Base-by-base conservation (phyloP, 1,139 yeast species). In the Meyerozyma guilliermondii region DNA sequence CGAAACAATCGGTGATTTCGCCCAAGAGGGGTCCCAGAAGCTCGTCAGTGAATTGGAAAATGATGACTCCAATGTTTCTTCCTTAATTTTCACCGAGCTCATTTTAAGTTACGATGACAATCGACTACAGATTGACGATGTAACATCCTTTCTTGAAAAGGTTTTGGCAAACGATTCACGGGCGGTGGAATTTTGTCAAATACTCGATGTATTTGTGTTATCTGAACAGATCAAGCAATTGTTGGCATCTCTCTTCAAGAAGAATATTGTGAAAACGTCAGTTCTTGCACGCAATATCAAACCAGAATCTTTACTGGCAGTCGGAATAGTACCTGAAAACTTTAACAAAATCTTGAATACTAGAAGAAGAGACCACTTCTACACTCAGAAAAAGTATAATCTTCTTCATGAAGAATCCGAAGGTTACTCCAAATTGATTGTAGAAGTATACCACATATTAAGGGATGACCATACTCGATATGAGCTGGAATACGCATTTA, bases 401-500 rank as follows among this genome's bases (percentile, higher is more conserved):
- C 63, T 89, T 26, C 55, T 87, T n/a, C 78, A 81, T 43, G 97
- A 91, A 60, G 86, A 86, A 50, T 66, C 81, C 13, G 92, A 84
- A 57, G 98, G 98, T 1, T 92, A 79, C 61, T 64, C 95, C 13
- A 82, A 83, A 53, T 65, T 87, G 31, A 62, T 82, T 0, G 74
- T 74, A 7, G 80, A 82, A 45, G 49, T 86, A n/a, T 61, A 64
- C 44, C 50, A 62, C 2, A 71, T 80, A 3, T 65, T 78, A 38
- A 59, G 59, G 30, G 65, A 69, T 23, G 62, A 65, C 2, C 72
- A 75, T 43, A 65, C 76, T 7, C 52, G 56, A 7, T 65, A 58
- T 35, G 74, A 76, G 48, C 65, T 81, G 1, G 65, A 68, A 1
- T 69, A 68, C 43, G 72, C 79, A n/a, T 56, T 74, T n/a, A 62